phyloP scores from a whole-genome alignment of 345 rosid genomes.

The Camelina neglecta region DNA sequence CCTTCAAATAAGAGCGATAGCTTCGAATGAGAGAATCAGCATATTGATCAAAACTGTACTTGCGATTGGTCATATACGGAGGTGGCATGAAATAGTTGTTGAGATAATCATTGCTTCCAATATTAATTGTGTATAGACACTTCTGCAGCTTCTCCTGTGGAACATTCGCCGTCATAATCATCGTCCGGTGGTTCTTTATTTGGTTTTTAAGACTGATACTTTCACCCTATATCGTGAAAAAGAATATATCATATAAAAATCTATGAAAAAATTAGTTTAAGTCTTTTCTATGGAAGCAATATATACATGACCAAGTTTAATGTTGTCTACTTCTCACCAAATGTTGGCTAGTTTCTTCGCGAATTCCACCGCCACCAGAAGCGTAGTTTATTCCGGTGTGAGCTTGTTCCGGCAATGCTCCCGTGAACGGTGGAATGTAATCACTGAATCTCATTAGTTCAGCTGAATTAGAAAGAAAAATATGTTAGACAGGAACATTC shows the following conservation, averaged over 20 bases:
- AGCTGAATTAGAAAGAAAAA: conserved; percentile 43
- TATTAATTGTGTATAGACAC: conserved; percentile 56
- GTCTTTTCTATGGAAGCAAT: not conserved
- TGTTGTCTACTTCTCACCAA: conserved; percentile 46
- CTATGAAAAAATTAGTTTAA: not conserved
- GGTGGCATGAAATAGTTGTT: conserved; percentile 57
- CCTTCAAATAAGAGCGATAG: conserved; percentile 34
- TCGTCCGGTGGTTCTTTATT: conserved; percentile 46
- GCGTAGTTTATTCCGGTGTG: conserved; percentile 66
- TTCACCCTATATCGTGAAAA: conserved; percentile 49
- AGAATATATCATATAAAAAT: not conserved
- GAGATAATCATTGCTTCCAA: conserved; percentile 60
- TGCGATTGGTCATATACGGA: conserved; percentile 17
- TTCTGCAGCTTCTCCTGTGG: conserved; percentile 40
- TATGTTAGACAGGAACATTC: not conserved
- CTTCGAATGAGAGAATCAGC: conserved; percentile 37
- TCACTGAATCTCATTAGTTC: conserved; percentile 48
- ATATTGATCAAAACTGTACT: conserved; percentile 33
- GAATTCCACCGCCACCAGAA: conserved; percentile 68
- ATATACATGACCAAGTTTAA: not conserved
- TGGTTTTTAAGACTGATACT: conserved; percentile 47
- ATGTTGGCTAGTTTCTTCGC: conserved; percentile 55
- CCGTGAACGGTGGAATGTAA: conserved; percentile 51
- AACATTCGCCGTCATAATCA: conserved; percentile 36
- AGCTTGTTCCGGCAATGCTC: conserved; percentile 36